Conservation (phyloP, 768 basidiomycete species). For the Leccinellum albellum region DNA sequence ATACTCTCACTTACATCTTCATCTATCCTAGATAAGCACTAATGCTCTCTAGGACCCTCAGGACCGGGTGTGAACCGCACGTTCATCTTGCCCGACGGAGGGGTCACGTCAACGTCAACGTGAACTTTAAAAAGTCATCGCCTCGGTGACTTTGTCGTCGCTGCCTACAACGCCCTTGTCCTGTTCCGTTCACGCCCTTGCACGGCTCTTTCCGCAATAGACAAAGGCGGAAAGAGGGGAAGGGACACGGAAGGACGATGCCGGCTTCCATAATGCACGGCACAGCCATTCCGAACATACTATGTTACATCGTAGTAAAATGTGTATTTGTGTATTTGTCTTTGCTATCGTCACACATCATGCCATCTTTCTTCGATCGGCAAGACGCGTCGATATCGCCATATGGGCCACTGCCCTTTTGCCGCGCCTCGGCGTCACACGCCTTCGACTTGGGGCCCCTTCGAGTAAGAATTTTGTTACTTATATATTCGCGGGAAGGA, state of each 20-base stretch:
- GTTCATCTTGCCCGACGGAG: not conserved
- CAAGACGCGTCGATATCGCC: not conserved
- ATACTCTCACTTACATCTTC: conserved; percentile 9
- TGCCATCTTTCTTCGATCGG: conserved; percentile 4
- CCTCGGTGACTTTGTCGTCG: not conserved
- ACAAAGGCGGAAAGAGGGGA: not conserved
- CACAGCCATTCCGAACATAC: conserved; percentile 14
- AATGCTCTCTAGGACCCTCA: not conserved
- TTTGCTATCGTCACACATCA: conserved; percentile 10
- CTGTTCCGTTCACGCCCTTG: not conserved
- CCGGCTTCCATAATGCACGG: not conserved
- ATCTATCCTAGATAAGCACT: conserved; percentile 23
- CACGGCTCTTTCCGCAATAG: not conserved
- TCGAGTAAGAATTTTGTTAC: not conserved
- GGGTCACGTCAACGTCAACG: conserved; percentile 8
- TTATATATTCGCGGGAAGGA: conserved; percentile 20
- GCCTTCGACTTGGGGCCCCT: conserved; percentile 1
- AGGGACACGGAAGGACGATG: not conserved
- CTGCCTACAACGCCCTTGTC: not conserved
- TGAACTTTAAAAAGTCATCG: conserved; percentile 8
- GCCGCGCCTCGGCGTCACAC: not conserved
- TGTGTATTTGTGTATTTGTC: not conserved
- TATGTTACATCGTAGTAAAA: too few species aligned
- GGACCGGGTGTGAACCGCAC: conserved; percentile 12
- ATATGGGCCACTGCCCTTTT: not conserved